Conservation (phyloP, 805 yeast genomes). For the Ogataea nonfermentans region DNA sequence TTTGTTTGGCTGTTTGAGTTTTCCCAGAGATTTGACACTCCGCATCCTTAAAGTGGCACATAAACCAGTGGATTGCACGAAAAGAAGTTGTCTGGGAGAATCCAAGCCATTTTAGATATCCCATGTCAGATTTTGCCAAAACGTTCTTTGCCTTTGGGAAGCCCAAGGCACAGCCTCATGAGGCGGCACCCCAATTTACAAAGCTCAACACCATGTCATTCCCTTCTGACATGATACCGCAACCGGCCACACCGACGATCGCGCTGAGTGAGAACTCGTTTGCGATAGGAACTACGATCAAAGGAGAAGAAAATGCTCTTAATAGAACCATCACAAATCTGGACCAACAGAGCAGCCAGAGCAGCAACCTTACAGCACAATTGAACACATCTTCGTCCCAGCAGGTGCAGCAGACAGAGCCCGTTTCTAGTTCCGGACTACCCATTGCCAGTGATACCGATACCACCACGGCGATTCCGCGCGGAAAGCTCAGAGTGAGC, state of each 20-base stretch:
- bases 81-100: background rate
- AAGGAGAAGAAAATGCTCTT: conserved; percentile 34
- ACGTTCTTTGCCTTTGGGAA: conserved; percentile 37
- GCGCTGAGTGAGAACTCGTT: conserved; percentile 61
- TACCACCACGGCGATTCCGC: conserved; percentile 45
- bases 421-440: conserved; percentile 13
- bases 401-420: conserved; percentile 9
- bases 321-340: conserved; percentile 36
- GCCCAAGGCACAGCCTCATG: conserved; percentile 16
- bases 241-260: conserved; percentile 62
- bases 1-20: conserved; percentile 8
- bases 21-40: background rate
- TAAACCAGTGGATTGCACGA: too few relatives aligned
- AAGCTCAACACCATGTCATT: conserved; percentile 21
- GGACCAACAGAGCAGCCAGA: conserved; percentile 26
- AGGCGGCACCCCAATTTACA: conserved; percentile 12
- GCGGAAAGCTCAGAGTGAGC: conserved; percentile 79
- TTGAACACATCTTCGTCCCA: conserved; percentile 20
- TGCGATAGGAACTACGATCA: conserved; percentile 67
- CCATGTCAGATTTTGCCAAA: conserved; percentile 41
- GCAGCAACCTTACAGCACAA: conserved; percentile 26
- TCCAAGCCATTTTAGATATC: background rate
- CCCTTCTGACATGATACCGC: conserved; percentile 40
- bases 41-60: background rate
- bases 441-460: conserved; percentile 21